phyloP scores from a whole-genome alignment of 2,329 filamentous ascomycete species.

The Hyphodiscus sp. region DNA sequence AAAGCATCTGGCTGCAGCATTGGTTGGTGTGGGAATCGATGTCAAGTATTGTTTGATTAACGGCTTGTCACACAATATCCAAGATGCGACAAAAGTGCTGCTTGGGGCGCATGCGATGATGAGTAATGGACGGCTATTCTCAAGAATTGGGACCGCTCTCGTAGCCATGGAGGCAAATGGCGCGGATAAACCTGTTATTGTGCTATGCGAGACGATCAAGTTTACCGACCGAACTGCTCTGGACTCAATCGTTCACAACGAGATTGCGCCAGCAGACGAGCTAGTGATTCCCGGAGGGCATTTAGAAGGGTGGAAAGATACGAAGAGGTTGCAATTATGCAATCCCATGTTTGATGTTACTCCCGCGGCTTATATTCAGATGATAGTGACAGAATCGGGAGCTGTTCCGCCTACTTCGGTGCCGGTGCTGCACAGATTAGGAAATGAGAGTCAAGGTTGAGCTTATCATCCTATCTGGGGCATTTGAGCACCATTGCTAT shows the following conservation, averaged over 20 bases:
- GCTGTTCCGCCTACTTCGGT: conserved; percentile 81
- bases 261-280: conserved; percentile 74
- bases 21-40: conserved; percentile 61
- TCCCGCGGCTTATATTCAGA: conserved; percentile 75
- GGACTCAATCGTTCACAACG: conserved; percentile 90
- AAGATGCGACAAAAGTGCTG: conserved; percentile 57
- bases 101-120: conserved; percentile 92
- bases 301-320: conserved; percentile 50
- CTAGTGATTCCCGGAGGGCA: conserved; percentile 35
- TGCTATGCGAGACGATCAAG: conserved; percentile 92
- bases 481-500: background rate
- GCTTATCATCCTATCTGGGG: background rate
- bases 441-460: conserved; percentile 31
- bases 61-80: conserved; percentile 67
- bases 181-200: conserved; percentile 72
- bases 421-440: conserved; percentile 62
- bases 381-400: conserved; percentile 88
- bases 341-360: conserved; percentile 91
- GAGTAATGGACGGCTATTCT: conserved; percentile 87
- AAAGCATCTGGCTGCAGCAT: conserved; percentile 61
- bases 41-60: conserved; percentile 80
- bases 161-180: conserved; percentile 78
- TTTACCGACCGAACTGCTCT: conserved; percentile 85
- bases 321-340: conserved; percentile 53
- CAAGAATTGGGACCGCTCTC: conserved; percentile 77